Conservation (phyloP, 306 rosid genomes). For the Cicer cuneatum region DNA sequence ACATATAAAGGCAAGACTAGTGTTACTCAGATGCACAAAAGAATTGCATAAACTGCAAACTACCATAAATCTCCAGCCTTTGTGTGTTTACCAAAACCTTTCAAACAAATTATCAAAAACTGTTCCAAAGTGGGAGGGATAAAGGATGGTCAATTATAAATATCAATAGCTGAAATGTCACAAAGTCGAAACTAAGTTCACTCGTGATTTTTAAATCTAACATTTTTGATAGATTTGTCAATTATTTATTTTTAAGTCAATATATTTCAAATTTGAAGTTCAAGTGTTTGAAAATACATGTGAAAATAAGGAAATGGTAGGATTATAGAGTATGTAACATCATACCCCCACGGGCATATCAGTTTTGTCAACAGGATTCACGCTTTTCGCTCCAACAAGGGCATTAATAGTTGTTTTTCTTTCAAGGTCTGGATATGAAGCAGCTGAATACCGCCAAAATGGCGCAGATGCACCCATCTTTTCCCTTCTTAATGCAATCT, state of each 20-base stretch:
- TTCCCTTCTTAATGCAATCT: slow-evolving; percentile 93
- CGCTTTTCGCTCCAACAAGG: slow-evolving; percentile 51
- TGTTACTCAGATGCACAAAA: slow-evolving; percentile 25
- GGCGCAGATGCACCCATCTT: slow-evolving; percentile 91
- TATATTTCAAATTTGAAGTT: slow-evolving; percentile 23
- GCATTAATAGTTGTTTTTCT: slow-evolving; percentile 53
- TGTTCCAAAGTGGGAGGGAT: slow-evolving; percentile 10
- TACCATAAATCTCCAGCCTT: slow-evolving; percentile 1
- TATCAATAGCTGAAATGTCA: slow-evolving; percentile 11
- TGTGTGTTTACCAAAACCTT: slow-evolving; percentile 20
- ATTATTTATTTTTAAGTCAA: slow-evolving; percentile 20
- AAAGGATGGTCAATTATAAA: slow-evolving; percentile 1
- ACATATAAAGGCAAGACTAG: background rate
- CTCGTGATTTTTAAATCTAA: slow-evolving; percentile 15
- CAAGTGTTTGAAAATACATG: slow-evolving; percentile 20
- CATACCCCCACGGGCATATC: slow-evolving; percentile 65
- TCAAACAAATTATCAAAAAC: slow-evolving; percentile 18
- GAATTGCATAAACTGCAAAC: slow-evolving; percentile 22
- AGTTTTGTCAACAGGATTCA: slow-evolving; percentile 41
- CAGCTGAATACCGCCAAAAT: slow-evolving; percentile 88
- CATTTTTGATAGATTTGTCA: slow-evolving; percentile 5
- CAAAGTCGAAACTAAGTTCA: slow-evolving; percentile 4
- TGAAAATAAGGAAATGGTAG: slow-evolving; percentile 25
- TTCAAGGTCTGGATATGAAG: slow-evolving; percentile 92
- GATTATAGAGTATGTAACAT: slow-evolving; percentile 38